These are phyloP conservation scores for Taxillus chinensis DNA, from an alignment of 164 flowering plant genomes.

Conservation along the genomic window DNA sequence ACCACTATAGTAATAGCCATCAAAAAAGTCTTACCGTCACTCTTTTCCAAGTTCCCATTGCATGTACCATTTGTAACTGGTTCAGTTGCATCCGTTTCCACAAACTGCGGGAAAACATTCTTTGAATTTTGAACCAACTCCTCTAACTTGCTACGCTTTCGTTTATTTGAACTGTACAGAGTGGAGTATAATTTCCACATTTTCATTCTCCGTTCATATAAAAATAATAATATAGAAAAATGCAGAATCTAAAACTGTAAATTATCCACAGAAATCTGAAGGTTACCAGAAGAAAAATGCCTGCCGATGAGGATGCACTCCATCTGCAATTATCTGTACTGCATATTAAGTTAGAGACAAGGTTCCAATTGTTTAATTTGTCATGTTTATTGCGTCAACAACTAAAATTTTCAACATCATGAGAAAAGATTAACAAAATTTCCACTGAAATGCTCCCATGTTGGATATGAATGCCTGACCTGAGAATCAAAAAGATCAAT, in stretches of 20 bases:
- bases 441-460: not conserved
- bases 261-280: too few species aligned
- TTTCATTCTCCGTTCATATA: too few species aligned
- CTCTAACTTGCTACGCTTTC: not conserved
- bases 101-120: not conserved
- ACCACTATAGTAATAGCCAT: not conserved
- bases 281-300: constrained; percentile 36
- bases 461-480: constrained; percentile 35
- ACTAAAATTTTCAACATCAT: too few species aligned
- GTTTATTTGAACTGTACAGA: not conserved
- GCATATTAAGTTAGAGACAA: too few species aligned
- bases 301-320: constrained; percentile 50
- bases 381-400: too few species aligned
- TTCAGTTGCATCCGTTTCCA: not conserved
- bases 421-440: not conserved
- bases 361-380: too few species aligned
- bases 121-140: not conserved
- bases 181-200: too few species aligned
- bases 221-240: too few species aligned
- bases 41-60: not conserved
- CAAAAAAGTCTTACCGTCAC: not conserved
- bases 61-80: not conserved
- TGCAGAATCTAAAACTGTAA: too few species aligned
- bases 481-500: constrained; percentile 56
- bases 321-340: constrained; percentile 20